Evolutionary conservation across 23 red algal genomes (phyloP).

Genomic region (Gracilaria vermiculophylla): DNA sequence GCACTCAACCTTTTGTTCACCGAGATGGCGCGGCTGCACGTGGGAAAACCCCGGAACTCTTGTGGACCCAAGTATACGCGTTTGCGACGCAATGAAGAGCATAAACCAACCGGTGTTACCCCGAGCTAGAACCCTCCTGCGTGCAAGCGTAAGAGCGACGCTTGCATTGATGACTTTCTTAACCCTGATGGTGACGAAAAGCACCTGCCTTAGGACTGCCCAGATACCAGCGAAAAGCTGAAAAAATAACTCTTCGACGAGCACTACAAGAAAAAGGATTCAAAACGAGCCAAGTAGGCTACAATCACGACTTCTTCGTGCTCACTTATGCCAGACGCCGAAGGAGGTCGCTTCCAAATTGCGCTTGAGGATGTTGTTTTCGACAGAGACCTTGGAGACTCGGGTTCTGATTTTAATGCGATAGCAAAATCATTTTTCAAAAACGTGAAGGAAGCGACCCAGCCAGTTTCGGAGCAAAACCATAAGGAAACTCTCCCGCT

Average conservation of each 20-base stretch:
- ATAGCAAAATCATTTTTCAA: background rate
- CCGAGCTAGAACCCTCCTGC: too few species aligned
- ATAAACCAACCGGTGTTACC: too few species aligned
- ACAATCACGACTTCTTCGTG: background rate
- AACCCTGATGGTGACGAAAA: background rate
- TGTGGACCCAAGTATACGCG: background rate
- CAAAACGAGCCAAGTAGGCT: background rate
- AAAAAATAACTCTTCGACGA: background rate
- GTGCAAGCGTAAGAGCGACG: too few species aligned
- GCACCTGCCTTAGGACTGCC: background rate
- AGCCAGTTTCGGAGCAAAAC: too few species aligned
- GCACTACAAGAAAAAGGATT: background rate
- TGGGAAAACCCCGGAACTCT: background rate
- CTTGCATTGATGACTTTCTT: too few species aligned
- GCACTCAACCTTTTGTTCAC: background rate
- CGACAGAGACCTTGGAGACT: background rate
- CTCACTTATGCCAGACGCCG: too few species aligned
- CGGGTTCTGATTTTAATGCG: conserved; percentile 1
- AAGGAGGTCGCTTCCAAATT: conserved; percentile 24
- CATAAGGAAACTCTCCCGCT: too few species aligned
- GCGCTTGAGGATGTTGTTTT: background rate
- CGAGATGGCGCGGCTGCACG: background rate
- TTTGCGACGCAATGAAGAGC: background rate
- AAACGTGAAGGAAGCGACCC: background rate
- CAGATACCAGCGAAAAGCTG: background rate